phyloP scores from a whole-genome alignment of 352 stramenopile species.

The Phytophthora capsici region DNA sequence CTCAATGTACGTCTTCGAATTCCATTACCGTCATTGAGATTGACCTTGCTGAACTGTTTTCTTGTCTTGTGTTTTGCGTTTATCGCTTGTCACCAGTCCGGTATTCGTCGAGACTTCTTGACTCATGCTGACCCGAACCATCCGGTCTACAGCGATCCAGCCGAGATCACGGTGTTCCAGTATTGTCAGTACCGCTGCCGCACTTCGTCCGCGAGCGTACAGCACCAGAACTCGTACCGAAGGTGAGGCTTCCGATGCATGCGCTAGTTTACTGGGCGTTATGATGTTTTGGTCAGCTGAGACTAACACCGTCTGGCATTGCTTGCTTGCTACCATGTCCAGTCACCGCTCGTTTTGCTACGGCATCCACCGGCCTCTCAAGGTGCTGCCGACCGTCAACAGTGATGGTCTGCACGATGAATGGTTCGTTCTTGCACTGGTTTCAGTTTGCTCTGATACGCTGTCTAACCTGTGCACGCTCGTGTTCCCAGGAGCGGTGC shows the following conservation, averaged over 20 bases:
- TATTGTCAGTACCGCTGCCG: slow-evolving; percentile 76
- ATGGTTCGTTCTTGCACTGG: slow-evolving; percentile 37
- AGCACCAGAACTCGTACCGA: slow-evolving; percentile 82
- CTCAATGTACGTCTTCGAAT: slow-evolving; percentile 55
- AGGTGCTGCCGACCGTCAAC: slow-evolving; percentile 69
- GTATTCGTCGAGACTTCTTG: slow-evolving; percentile 64
- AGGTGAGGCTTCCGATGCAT: slow-evolving; percentile 38
- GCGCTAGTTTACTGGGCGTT: background rate
- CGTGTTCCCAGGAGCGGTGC: slow-evolving; percentile 27
- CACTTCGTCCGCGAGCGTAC: slow-evolving; percentile 77
- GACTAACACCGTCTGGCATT: slow-evolving; percentile 10
- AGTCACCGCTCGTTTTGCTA: slow-evolving; percentile 73
- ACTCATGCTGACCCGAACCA: slow-evolving; percentile 64
- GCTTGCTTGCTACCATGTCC: slow-evolving; percentile 1
- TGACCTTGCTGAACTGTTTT: background rate
- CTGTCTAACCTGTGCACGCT: slow-evolving; percentile 8
- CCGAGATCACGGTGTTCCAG: slow-evolving; percentile 67
- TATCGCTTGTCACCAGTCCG: slow-evolving; percentile 38
- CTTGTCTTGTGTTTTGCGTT: background rate
- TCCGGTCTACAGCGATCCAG: slow-evolving; percentile 65
- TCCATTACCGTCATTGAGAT: background rate
- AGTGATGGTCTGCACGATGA: slow-evolving; percentile 59
- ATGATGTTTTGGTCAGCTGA: slow-evolving; percentile 2
- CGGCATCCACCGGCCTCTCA: slow-evolving; percentile 66
- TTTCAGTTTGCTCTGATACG: slow-evolving; percentile 10